Evolutionary conservation across 805 yeast species (phyloP).

Genomic region (Starmerella cellae): DNA sequence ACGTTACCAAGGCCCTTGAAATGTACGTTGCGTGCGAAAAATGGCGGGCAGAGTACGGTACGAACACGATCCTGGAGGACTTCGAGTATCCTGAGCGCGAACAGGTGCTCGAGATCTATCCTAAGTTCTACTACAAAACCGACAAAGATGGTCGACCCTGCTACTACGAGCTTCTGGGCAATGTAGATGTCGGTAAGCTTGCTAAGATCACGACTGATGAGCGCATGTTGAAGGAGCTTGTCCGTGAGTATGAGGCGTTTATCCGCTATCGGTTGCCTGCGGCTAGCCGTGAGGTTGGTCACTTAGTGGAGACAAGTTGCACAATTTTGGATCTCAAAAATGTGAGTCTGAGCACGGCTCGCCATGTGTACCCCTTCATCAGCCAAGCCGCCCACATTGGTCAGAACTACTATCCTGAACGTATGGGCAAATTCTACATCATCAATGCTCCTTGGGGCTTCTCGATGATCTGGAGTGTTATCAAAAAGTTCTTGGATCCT

Average conservation of each 20-base stretch:
- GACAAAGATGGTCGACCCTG: constrained; percentile 96
- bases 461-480: constrained; percentile 78
- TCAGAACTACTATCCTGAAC: constrained; percentile 95
- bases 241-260: constrained; percentile 95
- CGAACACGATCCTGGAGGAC: constrained; percentile 72
- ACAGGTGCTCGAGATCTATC: constrained; percentile 74
- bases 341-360: constrained; percentile 70
- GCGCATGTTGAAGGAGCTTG: constrained; percentile 88
- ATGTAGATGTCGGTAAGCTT: constrained; percentile 81
- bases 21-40: constrained; percentile 82
- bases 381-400: constrained; percentile 89
- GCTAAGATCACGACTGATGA: constrained; percentile 87
- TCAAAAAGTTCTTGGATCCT: constrained; percentile 92
- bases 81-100: constrained; percentile 92
- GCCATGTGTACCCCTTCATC: constrained; percentile 75
- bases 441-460: constrained; percentile 97
- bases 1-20: constrained; percentile 56
- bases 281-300: constrained; percentile 69
- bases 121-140: constrained; percentile 94
- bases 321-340: constrained; percentile 93
- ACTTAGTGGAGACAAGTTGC: constrained; percentile 86
- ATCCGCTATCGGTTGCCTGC: constrained; percentile 79
- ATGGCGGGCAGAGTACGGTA: constrained; percentile 82
- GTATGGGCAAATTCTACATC: constrained; percentile 95
- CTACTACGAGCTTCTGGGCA: constrained; percentile 85